Evolutionary conservation across 2,329 filamentous ascomycete genomes (phyloP), one percentile per base, ranked within the genome.

Genomic region (Cladophialophora psammophila): DNA sequence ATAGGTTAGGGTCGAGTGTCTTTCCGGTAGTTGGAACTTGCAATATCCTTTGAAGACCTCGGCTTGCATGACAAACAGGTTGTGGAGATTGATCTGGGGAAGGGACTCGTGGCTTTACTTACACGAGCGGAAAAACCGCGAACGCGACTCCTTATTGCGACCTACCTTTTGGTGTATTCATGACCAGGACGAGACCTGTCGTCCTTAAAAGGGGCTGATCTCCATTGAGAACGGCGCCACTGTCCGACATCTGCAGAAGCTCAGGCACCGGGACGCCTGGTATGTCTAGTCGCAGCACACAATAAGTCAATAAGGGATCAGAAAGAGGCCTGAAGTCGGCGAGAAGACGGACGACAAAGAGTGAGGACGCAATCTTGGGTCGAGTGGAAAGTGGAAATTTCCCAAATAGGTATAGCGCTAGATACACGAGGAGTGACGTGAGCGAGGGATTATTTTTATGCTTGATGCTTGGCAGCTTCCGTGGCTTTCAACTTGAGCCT

Each of bases 111-210:
- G 45, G 13, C 26, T 50, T 13, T 6, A 50, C 45, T 50, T 31
- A 50, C 45, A 50, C 45, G 45, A 50, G 20, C 9, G 13, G 1
- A 9, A 26, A 18, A 36, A 15, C 31, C n/a, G 36, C 31, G 40
- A 7, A 20, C 13, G 31, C 38, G 52, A n/a, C 20, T 38, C 35
- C 12, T 35, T 35, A 55, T 34, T 35, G 35, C 36, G 38, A 36
- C 65, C 65, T 63, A 72, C 72, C 72, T 71, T 74, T 74, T 4
- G 72, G 67, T 20, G 72, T 74, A 38, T 74, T 70, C 53, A 66
- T 61, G 38, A 72, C 69, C 26, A 74, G 71, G 2, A 68, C 55
- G n/a, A 74, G 71, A 13, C 70, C 71, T 10, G 42, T 15, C 3
- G 71, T 64, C 50, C 71, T 63, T 13, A 50, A 45, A 7, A 73